Base-by-base conservation (phyloP, 192 early-diverging fungal genomes). In the Spizellomyces sp. region DNA sequence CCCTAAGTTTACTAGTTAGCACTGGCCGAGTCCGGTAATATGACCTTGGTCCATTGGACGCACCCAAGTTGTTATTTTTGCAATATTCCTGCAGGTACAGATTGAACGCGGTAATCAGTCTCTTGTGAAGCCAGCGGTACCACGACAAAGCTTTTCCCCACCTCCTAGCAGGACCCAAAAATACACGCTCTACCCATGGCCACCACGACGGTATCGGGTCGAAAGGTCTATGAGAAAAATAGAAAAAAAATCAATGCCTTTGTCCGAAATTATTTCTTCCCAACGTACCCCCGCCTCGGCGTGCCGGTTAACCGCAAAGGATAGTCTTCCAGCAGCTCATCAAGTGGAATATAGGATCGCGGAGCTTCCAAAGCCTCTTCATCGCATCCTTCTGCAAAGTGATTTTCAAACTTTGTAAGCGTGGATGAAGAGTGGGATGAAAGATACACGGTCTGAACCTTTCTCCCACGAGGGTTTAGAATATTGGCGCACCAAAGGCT, bases 161-260 rank as follows among this genome's bases (percentile, higher is more conserved):
- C 60, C 60, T 64, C 2, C 70, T 17, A 5, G 62, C 70, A 6
- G 70, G 62, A 14, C 60, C 62, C 17, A 72, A 44, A 15, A 72
- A 57, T 6, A 44, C n/a, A 9, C 63, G 61, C 17, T 72, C 70
- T 6, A 12, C 8, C 70, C 70, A 72, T 42, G 70, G 70, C 70
- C 70, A 72, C 70, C 70, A 72, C 4, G 10, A 9, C 15, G 62
- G 60, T 9, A 56, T 36, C 22, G 7, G 70, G 70, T 9, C 64
- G 62, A 45, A 72, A 72, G 36, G 63, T 10, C 9, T 19, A 17
- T 63, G 48, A 8, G 14, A 36, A 36, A 36, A 36, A 36, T n/a
- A n/a, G n/a, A 36, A 36, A 36, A 36, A 36, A 2, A 36, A 36
- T 36, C 27, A 36, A 3, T 36, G 27, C 27, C 27, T 2, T 36